These are phyloP conservation scores for Cystobasidium ongulense DNA, from an alignment of 768 basidiomycete species.

Conservation along the genomic window DNA sequence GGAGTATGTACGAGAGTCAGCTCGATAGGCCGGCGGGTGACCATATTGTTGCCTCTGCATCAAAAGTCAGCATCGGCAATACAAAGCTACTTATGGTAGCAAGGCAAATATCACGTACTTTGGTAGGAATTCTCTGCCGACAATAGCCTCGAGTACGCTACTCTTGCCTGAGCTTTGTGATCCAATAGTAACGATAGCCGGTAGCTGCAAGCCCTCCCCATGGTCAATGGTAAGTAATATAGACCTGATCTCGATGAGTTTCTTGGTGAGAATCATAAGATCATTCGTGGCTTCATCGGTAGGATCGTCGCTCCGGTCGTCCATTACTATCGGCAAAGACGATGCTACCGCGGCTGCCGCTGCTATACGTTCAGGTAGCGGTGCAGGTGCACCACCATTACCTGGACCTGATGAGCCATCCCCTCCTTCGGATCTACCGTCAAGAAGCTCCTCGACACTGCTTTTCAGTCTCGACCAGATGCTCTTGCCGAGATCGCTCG, in stretches of 20 bases:
- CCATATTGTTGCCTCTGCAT: slow-evolving; percentile 93
- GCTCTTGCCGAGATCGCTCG: slow-evolving; percentile 12
- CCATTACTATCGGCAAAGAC: background rate
- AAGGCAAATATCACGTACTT: slow-evolving; percentile 59
- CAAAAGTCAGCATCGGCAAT: background rate
- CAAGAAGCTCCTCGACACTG: background rate
- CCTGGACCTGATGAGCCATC: background rate
- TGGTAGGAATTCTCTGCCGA: slow-evolving; percentile 94
- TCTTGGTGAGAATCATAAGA: slow-evolving; percentile 84
- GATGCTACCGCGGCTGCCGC: slow-evolving; percentile 12
- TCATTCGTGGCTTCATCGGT: slow-evolving; percentile 58
- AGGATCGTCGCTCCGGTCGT: background rate
- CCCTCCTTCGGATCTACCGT: background rate
- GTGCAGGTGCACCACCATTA: background rate
- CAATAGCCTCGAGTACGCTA: slow-evolving; percentile 91
- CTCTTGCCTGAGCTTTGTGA: slow-evolving; percentile 98
- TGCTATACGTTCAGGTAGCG: slow-evolving; percentile 2
- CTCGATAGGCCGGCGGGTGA: slow-evolving; percentile 94
- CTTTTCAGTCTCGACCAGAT: background rate
- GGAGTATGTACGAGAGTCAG: slow-evolving; percentile 92
- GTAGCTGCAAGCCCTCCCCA: slow-evolving; percentile 83
- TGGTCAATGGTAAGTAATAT: slow-evolving; percentile 96
- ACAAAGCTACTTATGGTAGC: background rate
- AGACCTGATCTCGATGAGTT: slow-evolving; percentile 88
- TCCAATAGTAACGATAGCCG: slow-evolving; percentile 95